These are phyloP conservation scores for Penicillium concentricum DNA, from an alignment of 2,329 filamentous ascomycete genomes.

Conservation along the genomic window DNA sequence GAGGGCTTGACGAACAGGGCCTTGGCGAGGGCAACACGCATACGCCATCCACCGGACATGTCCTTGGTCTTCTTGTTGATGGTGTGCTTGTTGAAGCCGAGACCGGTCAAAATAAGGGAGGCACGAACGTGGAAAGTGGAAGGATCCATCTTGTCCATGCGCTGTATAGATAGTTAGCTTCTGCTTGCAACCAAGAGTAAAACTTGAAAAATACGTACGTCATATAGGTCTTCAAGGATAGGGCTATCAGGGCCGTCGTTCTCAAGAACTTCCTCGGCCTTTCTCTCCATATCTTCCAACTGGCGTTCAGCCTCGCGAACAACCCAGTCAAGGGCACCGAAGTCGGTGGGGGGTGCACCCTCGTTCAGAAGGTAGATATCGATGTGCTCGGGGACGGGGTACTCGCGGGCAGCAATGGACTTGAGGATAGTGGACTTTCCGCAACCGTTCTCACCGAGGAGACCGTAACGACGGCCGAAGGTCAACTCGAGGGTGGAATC, in stretches of 20 bases:
- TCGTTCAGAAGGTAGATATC: constrained; percentile 99
- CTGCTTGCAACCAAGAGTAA: not conserved
- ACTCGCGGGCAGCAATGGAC: constrained; percentile 90
- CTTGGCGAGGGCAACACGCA: constrained; percentile 97
- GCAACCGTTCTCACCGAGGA: constrained; percentile 98
- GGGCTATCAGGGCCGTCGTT: constrained; percentile 88
- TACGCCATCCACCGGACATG: constrained; percentile 99
- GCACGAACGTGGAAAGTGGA: constrained; percentile 95
- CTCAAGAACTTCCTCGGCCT: constrained; percentile 88
- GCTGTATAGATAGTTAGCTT: constrained; percentile 53
- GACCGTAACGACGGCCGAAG: constrained; percentile 87
- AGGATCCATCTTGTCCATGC: constrained; percentile 98
- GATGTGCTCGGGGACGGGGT: constrained; percentile 90
- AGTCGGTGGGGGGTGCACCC: constrained; percentile 83
- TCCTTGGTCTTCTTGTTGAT: constrained; percentile 99
- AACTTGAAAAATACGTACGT: constrained; percentile 59
- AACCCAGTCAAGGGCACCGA: constrained; percentile 95
- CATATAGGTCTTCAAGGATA: constrained; percentile 89
- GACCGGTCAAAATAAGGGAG: constrained; percentile 94
- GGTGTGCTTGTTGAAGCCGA: constrained; percentile 97
- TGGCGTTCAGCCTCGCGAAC: constrained; percentile 91
- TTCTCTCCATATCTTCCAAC: constrained; percentile 81
- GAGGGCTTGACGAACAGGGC: constrained; percentile 98
- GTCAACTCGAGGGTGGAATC: constrained; percentile 92
- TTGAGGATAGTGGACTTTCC: constrained; percentile 98